Evolutionary conservation across 495 filamentous ascomycete genomes (phyloP).

Genomic region (Xylaria grammica): DNA sequence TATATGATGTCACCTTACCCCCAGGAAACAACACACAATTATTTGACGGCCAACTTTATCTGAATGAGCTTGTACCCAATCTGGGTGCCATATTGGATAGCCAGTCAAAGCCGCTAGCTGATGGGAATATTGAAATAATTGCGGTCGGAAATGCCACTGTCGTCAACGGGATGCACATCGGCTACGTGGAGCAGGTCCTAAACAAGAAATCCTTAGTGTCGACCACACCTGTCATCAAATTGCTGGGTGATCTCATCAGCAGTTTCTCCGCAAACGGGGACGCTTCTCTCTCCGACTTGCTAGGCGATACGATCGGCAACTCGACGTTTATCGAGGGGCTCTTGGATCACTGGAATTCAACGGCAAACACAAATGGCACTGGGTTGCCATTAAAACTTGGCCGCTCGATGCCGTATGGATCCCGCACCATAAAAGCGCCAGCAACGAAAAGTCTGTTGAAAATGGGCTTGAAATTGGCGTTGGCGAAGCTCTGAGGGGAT

Average conservation of each 20-base stretch:
- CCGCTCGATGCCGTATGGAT: slow-evolving; percentile 13
- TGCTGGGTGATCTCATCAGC: slow-evolving; percentile 41
- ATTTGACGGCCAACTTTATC: slow-evolving; percentile 45
- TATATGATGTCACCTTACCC: slow-evolving; percentile 46
- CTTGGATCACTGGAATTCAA: slow-evolving; percentile 31
- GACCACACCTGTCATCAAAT: slow-evolving; percentile 41
- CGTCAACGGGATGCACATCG: slow-evolving; percentile 49
- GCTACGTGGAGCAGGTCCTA: slow-evolving; percentile 49
- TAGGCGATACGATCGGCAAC: slow-evolving; percentile 37
- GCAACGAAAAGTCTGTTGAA: slow-evolving; percentile 33
- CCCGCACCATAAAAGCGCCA: slow-evolving; percentile 26
- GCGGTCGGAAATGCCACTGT: slow-evolving; percentile 50
- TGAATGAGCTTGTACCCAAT: slow-evolving; percentile 42
- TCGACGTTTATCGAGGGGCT: slow-evolving; percentile 36
- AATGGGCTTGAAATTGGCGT: slow-evolving; percentile 35
- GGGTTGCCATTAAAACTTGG: slow-evolving; percentile 14
- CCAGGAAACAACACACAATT: slow-evolving; percentile 53
- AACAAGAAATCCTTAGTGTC: slow-evolving; percentile 48
- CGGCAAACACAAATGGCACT: slow-evolving; percentile 11
- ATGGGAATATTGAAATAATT: slow-evolving; percentile 47
- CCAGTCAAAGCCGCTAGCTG: slow-evolving; percentile 38
- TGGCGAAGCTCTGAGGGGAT: slow-evolving; percentile 21
- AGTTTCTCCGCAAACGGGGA: slow-evolving; percentile 34
- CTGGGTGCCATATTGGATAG: slow-evolving; percentile 41
- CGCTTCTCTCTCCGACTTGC: slow-evolving; percentile 25